Percentiles rank a stretch among this genome's conserved stretches.
phyloP scores from a whole-genome alignment of 2,329 filamentous ascomycete genomes.

The Phaeosphaeriaceae sp. region DNA sequence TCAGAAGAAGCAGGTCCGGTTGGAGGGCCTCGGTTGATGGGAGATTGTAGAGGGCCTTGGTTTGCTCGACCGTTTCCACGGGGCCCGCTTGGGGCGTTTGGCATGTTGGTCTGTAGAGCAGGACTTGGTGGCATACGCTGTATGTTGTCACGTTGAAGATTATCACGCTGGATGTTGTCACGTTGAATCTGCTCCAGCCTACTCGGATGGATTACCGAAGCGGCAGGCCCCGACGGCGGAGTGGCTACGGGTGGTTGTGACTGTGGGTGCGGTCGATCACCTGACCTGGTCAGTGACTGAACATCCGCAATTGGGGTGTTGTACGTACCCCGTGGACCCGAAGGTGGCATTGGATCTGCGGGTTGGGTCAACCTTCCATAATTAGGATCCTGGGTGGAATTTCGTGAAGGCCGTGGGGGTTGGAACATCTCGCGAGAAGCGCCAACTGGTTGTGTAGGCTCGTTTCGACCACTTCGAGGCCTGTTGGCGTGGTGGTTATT shows the following conservation, averaged over 20 bases:
- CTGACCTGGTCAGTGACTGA: constrained; percentile 16
- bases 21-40: constrained; percentile 38
- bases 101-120: constrained; percentile 42
- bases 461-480: constrained; percentile 56
- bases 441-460: constrained; percentile 29
- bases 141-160: constrained; percentile 47
- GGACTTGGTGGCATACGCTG: constrained; percentile 28
- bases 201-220: constrained; percentile 61
- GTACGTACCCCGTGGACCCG: constrained; percentile 59
- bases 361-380: constrained; percentile 58
- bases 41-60: constrained; percentile 33
- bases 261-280: constrained; percentile 36
- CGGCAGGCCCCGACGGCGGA: constrained; percentile 41
- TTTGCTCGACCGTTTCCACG: constrained; percentile 35
- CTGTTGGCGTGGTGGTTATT: constrained; percentile 57
- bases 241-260: constrained; percentile 36
- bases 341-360: constrained; percentile 58
- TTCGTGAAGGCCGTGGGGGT: constrained; percentile 39
- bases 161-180: constrained; percentile 41
- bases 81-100: constrained; percentile 44
- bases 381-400: constrained; percentile 53
- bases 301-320: neutral
- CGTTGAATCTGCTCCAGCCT: constrained; percentile 55
- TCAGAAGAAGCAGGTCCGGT: constrained; percentile 43
- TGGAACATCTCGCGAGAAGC: constrained; percentile 50